Conservation (phyloP, 1,284 basidiomycete genomes). For the Malassezia sp. region DNA sequence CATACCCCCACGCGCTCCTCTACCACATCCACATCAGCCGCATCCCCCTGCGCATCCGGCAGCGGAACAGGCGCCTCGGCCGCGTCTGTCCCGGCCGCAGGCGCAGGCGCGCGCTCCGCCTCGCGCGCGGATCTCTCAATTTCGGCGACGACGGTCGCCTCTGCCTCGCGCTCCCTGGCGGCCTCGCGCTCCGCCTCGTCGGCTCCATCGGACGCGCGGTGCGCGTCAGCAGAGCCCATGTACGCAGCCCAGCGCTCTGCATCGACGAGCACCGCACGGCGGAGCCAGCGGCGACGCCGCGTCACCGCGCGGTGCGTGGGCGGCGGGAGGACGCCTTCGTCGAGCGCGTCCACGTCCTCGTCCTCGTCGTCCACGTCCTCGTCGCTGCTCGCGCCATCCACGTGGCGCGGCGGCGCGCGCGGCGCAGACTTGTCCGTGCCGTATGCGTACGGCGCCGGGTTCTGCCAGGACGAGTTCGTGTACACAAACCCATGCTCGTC, state of each 20-base stretch:
- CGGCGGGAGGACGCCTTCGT: neutral
- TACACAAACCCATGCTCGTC: slow-evolving; percentile 42
- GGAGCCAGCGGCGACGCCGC: slow-evolving; percentile 17
- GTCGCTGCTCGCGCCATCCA: neutral
- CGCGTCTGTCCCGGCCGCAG: too few relatives aligned
- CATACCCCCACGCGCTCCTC: too few relatives aligned
- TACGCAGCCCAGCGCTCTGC: neutral
- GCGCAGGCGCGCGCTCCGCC: too few relatives aligned
- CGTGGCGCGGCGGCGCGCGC: neutral
- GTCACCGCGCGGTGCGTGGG: slow-evolving; percentile 4
- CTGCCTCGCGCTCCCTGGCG: too few relatives aligned
- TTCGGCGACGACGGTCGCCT: too few relatives aligned
- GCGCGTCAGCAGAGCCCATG: too few relatives aligned
- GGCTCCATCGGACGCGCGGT: too few relatives aligned
- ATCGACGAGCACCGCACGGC: slow-evolving; percentile 14
- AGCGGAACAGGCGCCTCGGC: too few relatives aligned
- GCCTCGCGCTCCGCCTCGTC: too few relatives aligned
- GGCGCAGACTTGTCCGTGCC: slow-evolving; percentile 15
- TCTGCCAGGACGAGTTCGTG: slow-evolving; percentile 41
- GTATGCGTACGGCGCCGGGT: slow-evolving; percentile 37
- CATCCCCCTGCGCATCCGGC: too few relatives aligned
- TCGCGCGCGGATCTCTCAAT: too few relatives aligned
- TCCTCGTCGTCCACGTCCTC: slow-evolving; percentile 7
- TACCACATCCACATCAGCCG: too few relatives aligned
- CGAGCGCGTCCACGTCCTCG: neutral